A percentile compares a stretch with the other conserved stretches of the same genome.
phyloP scores from a whole-genome alignment of 441 rosid genomes.

The Theobroma grandiflorum region DNA sequence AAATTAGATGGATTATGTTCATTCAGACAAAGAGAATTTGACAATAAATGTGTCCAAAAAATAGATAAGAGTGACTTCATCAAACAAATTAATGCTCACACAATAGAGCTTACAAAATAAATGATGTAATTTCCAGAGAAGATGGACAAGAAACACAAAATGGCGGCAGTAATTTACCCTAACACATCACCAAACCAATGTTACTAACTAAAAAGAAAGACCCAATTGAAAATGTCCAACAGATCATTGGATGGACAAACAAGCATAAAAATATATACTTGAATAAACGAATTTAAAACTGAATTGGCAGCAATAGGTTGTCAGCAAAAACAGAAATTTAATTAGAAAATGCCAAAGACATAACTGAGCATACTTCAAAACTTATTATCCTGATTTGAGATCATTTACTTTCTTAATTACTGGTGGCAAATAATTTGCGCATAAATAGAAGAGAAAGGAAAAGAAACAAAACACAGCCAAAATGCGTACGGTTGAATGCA shows the following conservation, averaged over 20 bases:
- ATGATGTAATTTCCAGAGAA: not conserved
- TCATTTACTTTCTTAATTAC: not conserved
- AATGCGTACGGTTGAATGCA: conserved; percentile 57
- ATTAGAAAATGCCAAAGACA: not conserved
- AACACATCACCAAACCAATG: not conserved
- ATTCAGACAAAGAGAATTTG: not conserved
- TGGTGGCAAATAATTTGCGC: not conserved
- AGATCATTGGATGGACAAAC: not conserved
- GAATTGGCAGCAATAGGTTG: not conserved
- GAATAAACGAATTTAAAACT: conserved; percentile 7
- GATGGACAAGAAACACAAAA: not conserved
- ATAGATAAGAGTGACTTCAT: conserved; percentile 3
- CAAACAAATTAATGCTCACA: conserved; percentile 11
- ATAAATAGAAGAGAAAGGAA: conserved; percentile 6
- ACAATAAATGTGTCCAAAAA: not conserved
- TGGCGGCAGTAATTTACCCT: not conserved
- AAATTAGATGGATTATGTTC: not conserved
- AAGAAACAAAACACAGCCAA: conserved; percentile 14
- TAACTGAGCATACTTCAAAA: not conserved
- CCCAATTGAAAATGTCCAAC: not conserved
- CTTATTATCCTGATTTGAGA: not conserved
- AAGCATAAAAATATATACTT: not conserved
- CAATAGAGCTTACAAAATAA: not conserved
- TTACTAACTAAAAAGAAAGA: not conserved
- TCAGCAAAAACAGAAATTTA: not conserved